Conservation (phyloP, 306 rosid species). For the Cucurbita argyrosperma region DNA sequence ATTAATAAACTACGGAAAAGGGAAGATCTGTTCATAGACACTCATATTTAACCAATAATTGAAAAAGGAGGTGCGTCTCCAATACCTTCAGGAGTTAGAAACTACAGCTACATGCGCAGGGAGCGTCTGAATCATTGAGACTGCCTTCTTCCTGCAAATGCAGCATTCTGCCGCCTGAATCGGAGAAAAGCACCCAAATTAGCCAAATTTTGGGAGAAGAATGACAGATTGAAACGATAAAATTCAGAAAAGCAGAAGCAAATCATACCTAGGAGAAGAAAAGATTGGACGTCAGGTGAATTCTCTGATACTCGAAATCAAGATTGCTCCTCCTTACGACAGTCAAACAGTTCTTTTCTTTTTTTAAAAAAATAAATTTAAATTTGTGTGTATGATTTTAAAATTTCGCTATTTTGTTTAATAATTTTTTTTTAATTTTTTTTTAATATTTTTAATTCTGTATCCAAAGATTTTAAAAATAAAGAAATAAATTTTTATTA, state of each 20-base stretch:
- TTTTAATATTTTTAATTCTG: too few relatives aligned
- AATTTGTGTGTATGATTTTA: too few relatives aligned
- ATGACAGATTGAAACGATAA: not conserved
- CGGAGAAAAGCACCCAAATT: not conserved
- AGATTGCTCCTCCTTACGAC: not conserved
- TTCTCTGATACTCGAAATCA: not conserved
- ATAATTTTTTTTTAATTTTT: too few relatives aligned
- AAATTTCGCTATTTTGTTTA: too few relatives aligned
- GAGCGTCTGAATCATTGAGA: constrained; percentile 29
- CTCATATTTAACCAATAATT: not conserved
- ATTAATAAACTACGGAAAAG: not conserved
- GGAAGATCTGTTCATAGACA: not conserved
- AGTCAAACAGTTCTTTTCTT: not conserved
- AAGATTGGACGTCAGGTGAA: not conserved
- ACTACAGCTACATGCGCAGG: constrained; percentile 46
- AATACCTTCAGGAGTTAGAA: constrained; percentile 22
- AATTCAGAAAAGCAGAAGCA: not conserved
- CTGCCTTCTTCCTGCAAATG: constrained; percentile 45
- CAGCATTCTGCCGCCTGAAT: constrained; percentile 36
- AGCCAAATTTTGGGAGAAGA: not conserved
- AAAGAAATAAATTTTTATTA: too few relatives aligned
- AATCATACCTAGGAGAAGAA: not conserved
- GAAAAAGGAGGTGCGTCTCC: not conserved
- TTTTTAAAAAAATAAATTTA: too few relatives aligned
- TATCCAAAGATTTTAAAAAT: too few relatives aligned